These are phyloP conservation scores for Xanthoceras sorbifolium DNA, from an alignment of 345 rosid genomes.

Conservation along the genomic window DNA sequence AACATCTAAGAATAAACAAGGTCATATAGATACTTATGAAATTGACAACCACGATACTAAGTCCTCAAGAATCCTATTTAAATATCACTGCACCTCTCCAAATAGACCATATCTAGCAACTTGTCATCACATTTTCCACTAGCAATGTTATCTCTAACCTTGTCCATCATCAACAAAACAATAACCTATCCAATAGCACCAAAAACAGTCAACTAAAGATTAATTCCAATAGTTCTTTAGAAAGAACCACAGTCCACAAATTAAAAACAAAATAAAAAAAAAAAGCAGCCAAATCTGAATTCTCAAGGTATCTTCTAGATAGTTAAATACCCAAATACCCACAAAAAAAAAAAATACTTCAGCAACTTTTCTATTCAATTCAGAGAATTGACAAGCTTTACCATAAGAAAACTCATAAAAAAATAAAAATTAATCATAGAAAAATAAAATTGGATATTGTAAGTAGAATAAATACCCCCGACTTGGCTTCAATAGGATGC, in stretches of 20 bases:
- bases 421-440: background rate
- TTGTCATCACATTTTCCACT: background rate
- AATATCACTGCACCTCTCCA: background rate
- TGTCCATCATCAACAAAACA: constrained; percentile 13
- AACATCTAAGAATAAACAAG: background rate
- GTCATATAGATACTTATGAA: background rate
- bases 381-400: background rate
- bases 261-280: background rate
- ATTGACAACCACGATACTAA: background rate
- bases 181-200: constrained; percentile 1
- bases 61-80: background rate
- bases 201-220: background rate
- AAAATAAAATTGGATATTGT: background rate
- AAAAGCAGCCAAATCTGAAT: background rate
- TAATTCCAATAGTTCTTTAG: background rate
- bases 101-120: background rate
- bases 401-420: constrained; percentile 4
- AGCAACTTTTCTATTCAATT: background rate
- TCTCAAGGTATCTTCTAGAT: background rate
- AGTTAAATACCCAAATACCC: background rate
- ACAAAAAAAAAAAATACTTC: no score
- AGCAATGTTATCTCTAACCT: background rate
- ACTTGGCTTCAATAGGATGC: constrained; percentile 58
- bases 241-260: background rate
- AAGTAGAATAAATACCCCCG: constrained; percentile 43